Evolutionary conservation across 306 rosid genomes (phyloP), one percentile per base, ranked within the genome.

Genomic region (Rosa lucieae): DNA sequence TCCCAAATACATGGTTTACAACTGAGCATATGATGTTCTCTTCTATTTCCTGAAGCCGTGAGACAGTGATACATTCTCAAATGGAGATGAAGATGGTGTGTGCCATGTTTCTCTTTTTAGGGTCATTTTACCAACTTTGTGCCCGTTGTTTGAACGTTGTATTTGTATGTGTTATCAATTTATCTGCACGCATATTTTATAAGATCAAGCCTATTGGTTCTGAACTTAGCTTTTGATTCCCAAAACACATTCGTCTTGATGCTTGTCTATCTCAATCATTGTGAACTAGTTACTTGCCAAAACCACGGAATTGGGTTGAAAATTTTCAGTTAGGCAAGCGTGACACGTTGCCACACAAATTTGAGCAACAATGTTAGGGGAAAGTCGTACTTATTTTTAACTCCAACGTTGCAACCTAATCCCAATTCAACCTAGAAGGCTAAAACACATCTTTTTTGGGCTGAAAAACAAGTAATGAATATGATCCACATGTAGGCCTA

Each of bases 1-100:
- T 2, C 99, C 99, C 10, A 96, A 96, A 78, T 96, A 96, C 80
- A 96, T 96, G 99, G 99, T 96, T 73, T 96, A 96, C 89, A 96
- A 96, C 79, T 96, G 84, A 94, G 88, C 81, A 39, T 12, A 1
- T 21, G 76, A 32, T 70, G 48, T 21, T 26, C 18, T 42, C 52
- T 21, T 29, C 10, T 35, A 12, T 65, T 17, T 59, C 62, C 52
- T 9, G 73, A 49, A 7, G 1, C 42, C 6, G 8, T 10, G 69
- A 53, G 14, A 17, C 49, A 39, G 13, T 15, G 55, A 8, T 76
- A 47, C 69, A 42, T 74, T 77, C 62, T 49, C 59, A 44, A 0
- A 66, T 48, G 83, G 77, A 82, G 73, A 39, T 42, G 70, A 40
- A 82, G 70, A 49, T 29, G 70, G 29, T 35, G 29, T 52, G 70